A percentile compares a stretch with the other conserved stretches of the same genome.
These are phyloP conservation scores for Apiospora pterosperma DNA, from an alignment of 2,329 filamentous ascomycete species.

Conservation along the genomic window DNA sequence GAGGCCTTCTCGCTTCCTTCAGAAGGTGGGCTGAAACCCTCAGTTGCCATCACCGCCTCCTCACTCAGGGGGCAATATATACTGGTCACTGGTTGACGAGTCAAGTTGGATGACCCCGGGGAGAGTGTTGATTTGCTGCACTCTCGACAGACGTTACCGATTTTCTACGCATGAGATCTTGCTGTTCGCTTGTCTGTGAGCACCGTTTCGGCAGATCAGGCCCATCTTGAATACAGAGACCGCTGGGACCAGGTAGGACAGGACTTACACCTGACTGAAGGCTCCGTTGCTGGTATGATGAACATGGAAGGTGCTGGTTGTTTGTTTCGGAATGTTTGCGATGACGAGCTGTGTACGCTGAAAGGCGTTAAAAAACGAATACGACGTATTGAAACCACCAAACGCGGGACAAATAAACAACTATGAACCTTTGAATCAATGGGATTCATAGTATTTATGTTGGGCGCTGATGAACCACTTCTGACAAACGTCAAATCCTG, in stretches of 20 bases:
- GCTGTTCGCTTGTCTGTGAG: not conserved
- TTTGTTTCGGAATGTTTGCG: not conserved
- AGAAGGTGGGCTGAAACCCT: not conserved
- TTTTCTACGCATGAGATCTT: not conserved
- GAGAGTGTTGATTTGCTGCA: not conserved
- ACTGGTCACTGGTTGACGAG: not conserved
- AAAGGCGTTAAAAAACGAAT: not conserved
- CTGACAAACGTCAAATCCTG: not conserved
- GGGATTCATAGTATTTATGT: not conserved
- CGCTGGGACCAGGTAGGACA: not conserved
- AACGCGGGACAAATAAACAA: not conserved
- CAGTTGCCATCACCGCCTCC: not conserved
- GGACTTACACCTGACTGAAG: not conserved
- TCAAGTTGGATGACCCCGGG: not conserved
- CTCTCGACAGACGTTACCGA: not conserved
- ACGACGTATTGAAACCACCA: not conserved
- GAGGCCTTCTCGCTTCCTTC: not conserved
- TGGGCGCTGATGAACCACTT: not conserved
- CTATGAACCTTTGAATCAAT: not conserved
- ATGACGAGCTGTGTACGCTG: not conserved
- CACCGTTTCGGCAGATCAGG: not conserved
- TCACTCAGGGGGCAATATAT: not conserved
- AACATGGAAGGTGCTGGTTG: not conserved
- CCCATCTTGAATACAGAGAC: not conserved
- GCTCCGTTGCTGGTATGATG: not conserved